Evolutionary conservation across 805 yeast genomes (phyloP), one percentile per base, ranked within the genome.

Genomic region (Pichia rugopelliculosa): DNA sequence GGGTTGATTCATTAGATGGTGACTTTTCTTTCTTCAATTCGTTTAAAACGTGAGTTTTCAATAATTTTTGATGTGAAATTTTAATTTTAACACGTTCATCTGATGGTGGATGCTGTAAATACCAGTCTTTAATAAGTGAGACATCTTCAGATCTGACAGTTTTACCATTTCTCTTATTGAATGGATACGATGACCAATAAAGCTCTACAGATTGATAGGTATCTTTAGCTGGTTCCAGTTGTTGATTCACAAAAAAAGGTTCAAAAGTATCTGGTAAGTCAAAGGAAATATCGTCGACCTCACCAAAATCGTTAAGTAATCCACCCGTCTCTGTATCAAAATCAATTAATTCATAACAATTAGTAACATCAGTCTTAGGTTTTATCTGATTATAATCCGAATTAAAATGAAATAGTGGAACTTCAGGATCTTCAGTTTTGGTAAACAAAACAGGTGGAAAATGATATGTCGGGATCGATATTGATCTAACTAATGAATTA

Each of bases 71-170:
- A 60, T 90, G 84, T 0, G 98, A 90, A 1, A 89, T 79, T 38
- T 90, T 76, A 0, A 87, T 88, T 60, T 93, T 93, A 9, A 80
- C 76, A 0, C 90, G 89, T 47, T 75, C 72, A 6, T 72, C 74
- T 13, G 68, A 67, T 9, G 75, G 70, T 17, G 79, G 74, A 1
- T 90, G 83, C 46, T 84, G 82, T 39, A 78, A 65, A 59, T 86
- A 90, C 96, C 96, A 88, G 23, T 74, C 69, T 62, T 93, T 93
- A 7, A 86, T 71, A 3, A 93, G 64, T 0, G 96, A 80, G 15
- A 90, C 95, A 66, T 93, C 98, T 60, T 93, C 86, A 1, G 98
- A 91, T 53, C 97, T 74, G 0, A 79, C 79, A 59, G 75, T 87
- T 21, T 63, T 67, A 0, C 95, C 96, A 30, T 82, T 75, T 25